Base-by-base conservation (phyloP, 345 rosid genomes). In the Salix purpurea region DNA sequence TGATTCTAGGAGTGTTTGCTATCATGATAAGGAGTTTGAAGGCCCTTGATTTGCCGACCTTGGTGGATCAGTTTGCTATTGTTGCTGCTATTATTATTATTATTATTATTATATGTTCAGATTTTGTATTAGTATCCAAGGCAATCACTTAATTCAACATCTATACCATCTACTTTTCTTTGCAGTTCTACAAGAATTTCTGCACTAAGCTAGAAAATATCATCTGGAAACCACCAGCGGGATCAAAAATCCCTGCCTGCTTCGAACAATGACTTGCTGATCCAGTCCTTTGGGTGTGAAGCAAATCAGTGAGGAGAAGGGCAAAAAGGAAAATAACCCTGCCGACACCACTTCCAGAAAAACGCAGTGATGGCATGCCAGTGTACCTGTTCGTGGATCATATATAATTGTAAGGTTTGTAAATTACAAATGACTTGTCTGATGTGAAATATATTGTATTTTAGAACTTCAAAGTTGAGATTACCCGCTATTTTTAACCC, bases 161-260 rank as follows among this genome's bases (percentile, higher is more conserved):
- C 62, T n/a, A n/a, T 9, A 42, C 48, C 56, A 42, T 46, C 28
- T 70, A 21, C 60, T 69, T 48, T 61, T 24, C 56, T 80, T 80
- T 66, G 80, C 88, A 92, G 97, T 94, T 94, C 78, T 92, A 91
- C 92, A 90, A 91, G 89, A 87, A 81, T 54, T 85, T 92, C 77
- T 91, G 97, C 79, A 77, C 82, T 5, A 90, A 87, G 71, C 92
- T 94, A 8, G 97, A 88, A 36, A 82, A 84, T 77, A 86, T 94
- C 79, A 92, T 94, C 70, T 92, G 95, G 97, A 90, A 82, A 79
- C 89, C 97, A n/a, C 32, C 83, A 4, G 91, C 83, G 74, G 85
- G 83, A 54, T 80, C 80, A 28, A 83, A 40, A 68, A 77, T 68
- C 73, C 95, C 26, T 80, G 66, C 78, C 85, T 88, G 76, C 80